Evolutionary conservation across 2,329 filamentous ascomycete species (phyloP).

Genomic region (Paraconiothyrium sp.): DNA sequence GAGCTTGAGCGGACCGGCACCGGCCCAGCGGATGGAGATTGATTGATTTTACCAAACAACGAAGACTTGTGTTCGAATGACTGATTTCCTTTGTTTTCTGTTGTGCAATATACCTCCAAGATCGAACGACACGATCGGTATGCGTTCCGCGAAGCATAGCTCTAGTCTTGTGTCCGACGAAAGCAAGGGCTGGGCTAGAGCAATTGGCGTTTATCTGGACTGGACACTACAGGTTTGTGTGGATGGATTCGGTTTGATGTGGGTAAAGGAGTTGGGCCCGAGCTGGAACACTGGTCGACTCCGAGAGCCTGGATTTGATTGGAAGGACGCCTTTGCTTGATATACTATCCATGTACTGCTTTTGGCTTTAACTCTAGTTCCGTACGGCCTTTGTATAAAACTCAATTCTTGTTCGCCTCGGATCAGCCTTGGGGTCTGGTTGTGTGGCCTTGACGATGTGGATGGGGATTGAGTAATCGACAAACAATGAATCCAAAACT

Average conservation of each 20-base stretch:
- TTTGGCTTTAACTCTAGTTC: slow-evolving; percentile 5
- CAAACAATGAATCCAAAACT: background rate
- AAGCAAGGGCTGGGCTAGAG: background rate
- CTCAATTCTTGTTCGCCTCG: background rate
- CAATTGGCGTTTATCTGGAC: slow-evolving; percentile 13
- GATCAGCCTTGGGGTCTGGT: background rate
- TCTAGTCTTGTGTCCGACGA: background rate
- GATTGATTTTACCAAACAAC: slow-evolving; percentile 32
- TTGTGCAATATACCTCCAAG: slow-evolving; percentile 13
- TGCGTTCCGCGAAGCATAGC: slow-evolving; percentile 14
- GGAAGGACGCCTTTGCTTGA: slow-evolving; percentile 11
- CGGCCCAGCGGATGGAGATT: slow-evolving; percentile 55
- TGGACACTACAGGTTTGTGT: background rate
- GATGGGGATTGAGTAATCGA: background rate
- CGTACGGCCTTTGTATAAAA: slow-evolving; percentile 14
- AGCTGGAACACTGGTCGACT: slow-evolving; percentile 11
- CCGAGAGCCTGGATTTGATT: slow-evolving; percentile 5
- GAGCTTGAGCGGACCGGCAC: slow-evolving; percentile 55
- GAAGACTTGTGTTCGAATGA: background rate
- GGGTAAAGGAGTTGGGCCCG: slow-evolving; percentile 7
- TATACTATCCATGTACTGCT: slow-evolving; percentile 15
- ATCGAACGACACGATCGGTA: slow-evolving; percentile 23
- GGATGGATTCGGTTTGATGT: slow-evolving; percentile 1
- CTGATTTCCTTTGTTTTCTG: slow-evolving; percentile 17
- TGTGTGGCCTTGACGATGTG: background rate